Percentiles rank a stretch among this genome's conserved stretches.
These are phyloP conservation scores for Funneliformis mosseae DNA, from an alignment of 192 early-diverging fungal species.

Conservation along the genomic window DNA sequence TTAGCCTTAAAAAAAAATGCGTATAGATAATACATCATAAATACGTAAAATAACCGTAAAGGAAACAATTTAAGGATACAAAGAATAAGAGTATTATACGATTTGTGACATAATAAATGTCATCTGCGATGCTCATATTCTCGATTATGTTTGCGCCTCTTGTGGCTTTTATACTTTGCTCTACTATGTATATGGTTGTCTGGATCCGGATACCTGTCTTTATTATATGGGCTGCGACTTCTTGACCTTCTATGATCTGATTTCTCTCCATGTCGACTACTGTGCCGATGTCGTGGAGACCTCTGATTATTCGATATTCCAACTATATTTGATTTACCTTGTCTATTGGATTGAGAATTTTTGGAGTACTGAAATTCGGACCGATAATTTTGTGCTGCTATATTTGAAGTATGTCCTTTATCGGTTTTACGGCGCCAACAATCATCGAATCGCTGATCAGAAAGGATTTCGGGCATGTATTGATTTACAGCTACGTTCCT, in stretches of 20 bases:
- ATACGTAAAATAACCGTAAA: not conserved
- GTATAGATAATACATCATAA: not conserved
- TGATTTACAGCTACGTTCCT: conserved; percentile 31
- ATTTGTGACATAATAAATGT: not conserved
- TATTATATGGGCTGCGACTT: not conserved
- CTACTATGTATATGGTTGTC: too few species aligned
- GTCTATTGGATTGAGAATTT: not conserved
- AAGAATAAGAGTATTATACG: too few species aligned
- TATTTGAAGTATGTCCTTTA: not conserved
- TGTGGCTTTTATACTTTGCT: not conserved
- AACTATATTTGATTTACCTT: not conserved
- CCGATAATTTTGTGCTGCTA: not conserved
- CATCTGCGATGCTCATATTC: not conserved
- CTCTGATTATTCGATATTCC: not conserved
- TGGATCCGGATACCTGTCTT: not conserved
- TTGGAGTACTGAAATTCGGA: not conserved
- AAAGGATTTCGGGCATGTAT: conserved; percentile 26
- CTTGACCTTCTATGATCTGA: not conserved
- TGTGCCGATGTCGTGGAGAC: not conserved
- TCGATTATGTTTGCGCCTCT: not conserved
- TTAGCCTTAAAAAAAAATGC: not conserved
- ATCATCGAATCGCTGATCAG: conserved; percentile 30
- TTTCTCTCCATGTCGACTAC: not conserved
- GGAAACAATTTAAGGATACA: too few species aligned
- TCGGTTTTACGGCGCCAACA: conserved; percentile 24